phyloP scores from a whole-genome alignment of 257 asterid species.

The Voacanga thouarsii region DNA sequence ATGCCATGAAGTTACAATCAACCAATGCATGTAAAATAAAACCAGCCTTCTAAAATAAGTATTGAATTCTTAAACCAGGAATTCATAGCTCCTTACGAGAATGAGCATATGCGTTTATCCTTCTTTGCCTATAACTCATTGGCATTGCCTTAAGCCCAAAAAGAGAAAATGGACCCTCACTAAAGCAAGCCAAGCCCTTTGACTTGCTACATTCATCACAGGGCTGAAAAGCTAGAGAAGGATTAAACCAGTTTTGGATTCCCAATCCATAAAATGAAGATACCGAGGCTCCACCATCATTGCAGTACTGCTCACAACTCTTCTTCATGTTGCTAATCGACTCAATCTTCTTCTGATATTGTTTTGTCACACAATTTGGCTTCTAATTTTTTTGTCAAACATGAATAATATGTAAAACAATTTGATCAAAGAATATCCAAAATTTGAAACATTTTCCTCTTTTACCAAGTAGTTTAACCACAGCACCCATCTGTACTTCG shows the following conservation, averaged over 20 bases:
- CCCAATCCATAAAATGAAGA: constrained; percentile 24
- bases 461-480: too few relatives aligned
- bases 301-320: constrained; percentile 15
- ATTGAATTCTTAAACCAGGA: not conserved
- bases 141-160: constrained; percentile 26
- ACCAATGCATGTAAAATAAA: not conserved
- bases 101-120: constrained; percentile 13
- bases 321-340: constrained; percentile 20
- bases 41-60: too few relatives aligned
- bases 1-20: not conserved
- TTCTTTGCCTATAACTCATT: constrained; percentile 20
- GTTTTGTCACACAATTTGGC: too few relatives aligned
- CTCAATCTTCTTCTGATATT: constrained; percentile 17
- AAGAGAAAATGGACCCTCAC: constrained; percentile 22
- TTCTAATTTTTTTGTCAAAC: too few relatives aligned
- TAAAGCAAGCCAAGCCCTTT: constrained; percentile 24
- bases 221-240: constrained; percentile 30
- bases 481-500: too few relatives aligned
- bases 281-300: constrained; percentile 25
- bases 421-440: not conserved
- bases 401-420: not conserved
- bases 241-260: constrained; percentile 23
- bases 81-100: constrained; percentile 24
- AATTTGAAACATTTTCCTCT: too few relatives aligned
- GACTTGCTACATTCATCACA: constrained; percentile 30